These are phyloP conservation scores for Mycena epipterygia DNA, from an alignment of 768 basidiomycete species.

Conservation along the genomic window DNA sequence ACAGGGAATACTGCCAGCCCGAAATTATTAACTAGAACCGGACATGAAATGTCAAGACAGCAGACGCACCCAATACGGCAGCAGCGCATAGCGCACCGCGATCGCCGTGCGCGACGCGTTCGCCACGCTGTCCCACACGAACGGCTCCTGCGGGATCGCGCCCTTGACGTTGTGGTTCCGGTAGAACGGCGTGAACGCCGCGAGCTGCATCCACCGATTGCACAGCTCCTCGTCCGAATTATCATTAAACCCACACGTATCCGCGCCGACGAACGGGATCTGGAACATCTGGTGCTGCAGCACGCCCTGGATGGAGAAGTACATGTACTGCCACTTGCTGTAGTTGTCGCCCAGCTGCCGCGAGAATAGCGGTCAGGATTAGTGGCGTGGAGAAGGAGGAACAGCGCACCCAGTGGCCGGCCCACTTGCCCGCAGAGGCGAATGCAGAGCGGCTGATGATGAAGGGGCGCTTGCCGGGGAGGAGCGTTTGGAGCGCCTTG, in stretches of 20 bases:
- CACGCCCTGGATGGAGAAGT: constrained; percentile 78
- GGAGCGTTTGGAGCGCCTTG: constrained; percentile 65
- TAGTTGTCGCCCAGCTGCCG: constrained; percentile 82
- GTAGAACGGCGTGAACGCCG: constrained; percentile 87
- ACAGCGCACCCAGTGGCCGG: constrained; percentile 75
- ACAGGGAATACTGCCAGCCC: constrained; percentile 76
- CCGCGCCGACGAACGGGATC: constrained; percentile 87
- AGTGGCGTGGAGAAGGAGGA: not conserved
- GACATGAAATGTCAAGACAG: constrained; percentile 5
- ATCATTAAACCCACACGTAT: constrained; percentile 77
- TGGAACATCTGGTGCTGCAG: constrained; percentile 89
- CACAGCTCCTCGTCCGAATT: constrained; percentile 88
- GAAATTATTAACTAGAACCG: not conserved
- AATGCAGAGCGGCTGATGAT: constrained; percentile 80
- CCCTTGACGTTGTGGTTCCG: constrained; percentile 81
- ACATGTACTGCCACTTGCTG: constrained; percentile 81
- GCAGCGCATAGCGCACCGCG: constrained; percentile 74
- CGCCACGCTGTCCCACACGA: constrained; percentile 85
- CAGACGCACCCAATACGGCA: constrained; percentile 82
- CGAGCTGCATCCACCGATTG: constrained; percentile 89
- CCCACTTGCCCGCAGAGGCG: constrained; percentile 76
- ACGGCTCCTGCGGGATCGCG: constrained; percentile 84
- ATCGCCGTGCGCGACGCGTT: constrained; percentile 81
- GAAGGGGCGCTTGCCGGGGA: constrained; percentile 76
- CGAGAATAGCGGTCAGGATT: not conserved